phyloP scores from a whole-genome alignment of 305 asterid species.

The Fraxinus xanthoxyloides region DNA sequence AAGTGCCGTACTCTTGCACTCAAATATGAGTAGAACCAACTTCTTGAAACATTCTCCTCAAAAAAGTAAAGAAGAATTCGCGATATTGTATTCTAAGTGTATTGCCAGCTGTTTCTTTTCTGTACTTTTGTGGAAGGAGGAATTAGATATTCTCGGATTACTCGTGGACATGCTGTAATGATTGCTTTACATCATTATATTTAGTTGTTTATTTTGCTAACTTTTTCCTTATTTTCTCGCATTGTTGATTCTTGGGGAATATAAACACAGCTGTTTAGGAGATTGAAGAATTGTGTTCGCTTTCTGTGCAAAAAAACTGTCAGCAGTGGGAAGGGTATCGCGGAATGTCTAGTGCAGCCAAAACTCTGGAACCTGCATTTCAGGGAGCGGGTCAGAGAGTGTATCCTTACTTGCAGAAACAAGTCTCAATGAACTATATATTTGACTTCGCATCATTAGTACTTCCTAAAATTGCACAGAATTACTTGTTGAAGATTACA shows the following conservation, averaged over 20 bases:
- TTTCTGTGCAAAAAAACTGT: neutral
- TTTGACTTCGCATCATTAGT: neutral
- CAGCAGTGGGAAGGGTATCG: slow-evolving; percentile 24
- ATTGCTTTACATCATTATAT: neutral
- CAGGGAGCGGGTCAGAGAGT: slow-evolving; percentile 67
- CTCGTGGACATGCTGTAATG: neutral
- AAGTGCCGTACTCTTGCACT: neutral
- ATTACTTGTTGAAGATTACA: neutral
- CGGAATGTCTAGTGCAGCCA: slow-evolving; percentile 46
- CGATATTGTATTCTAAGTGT: neutral
- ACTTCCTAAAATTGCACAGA: neutral
- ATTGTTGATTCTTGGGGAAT: slow-evolving; percentile 20
- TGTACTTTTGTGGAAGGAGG: neutral
- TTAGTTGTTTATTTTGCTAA: neutral
- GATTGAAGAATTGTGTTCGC: slow-evolving; percentile 14
- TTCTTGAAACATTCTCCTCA: neutral
- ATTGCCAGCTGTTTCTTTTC: neutral
- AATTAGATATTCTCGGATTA: neutral
- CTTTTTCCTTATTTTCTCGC: slow-evolving; percentile 13
- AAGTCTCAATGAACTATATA: slow-evolving; percentile 8
- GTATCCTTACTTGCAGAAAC: slow-evolving; percentile 47
- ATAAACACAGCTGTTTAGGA: slow-evolving; percentile 16
- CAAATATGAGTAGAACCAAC: neutral
- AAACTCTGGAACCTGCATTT: slow-evolving; percentile 63
- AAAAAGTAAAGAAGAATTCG: neutral